Evolutionary conservation across 345 rosid genomes (phyloP).

Genomic region (Geranium brycei): DNA sequence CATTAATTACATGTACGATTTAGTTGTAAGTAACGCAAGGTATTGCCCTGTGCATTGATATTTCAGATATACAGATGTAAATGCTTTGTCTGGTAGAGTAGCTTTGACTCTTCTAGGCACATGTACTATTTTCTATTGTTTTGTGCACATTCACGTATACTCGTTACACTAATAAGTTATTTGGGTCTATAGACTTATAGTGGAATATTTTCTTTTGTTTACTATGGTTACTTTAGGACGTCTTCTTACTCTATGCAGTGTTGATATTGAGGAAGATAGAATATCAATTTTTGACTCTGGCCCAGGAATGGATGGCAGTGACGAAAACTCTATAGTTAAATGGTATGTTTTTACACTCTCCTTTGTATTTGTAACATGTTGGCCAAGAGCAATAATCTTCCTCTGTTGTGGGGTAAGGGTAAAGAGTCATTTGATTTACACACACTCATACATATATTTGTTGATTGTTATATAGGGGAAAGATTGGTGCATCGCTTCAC

Average conservation of each 20-base stretch:
- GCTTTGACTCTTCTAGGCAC: too few species aligned
- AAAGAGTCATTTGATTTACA: too few species aligned
- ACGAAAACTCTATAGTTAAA: constrained; percentile 39
- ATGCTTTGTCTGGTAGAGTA: too few species aligned
- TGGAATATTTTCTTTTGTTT: not conserved
- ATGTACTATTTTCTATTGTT: too few species aligned
- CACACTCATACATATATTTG: too few species aligned
- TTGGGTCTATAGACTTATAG: not conserved
- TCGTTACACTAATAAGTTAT: not conserved
- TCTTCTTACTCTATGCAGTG: constrained; percentile 25
- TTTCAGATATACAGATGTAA: not conserved
- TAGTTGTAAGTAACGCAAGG: too few species aligned
- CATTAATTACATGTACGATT: too few species aligned
- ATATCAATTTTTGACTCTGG: constrained; percentile 70
- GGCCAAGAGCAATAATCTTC: not conserved
- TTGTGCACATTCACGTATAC: too few species aligned
- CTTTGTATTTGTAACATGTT: not conserved
- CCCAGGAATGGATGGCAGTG: constrained; percentile 62
- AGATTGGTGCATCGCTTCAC: constrained; percentile 60
- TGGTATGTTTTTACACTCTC: constrained; percentile 28
- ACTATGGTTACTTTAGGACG: not conserved
- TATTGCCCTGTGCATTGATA: not conserved
- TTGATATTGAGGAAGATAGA: constrained; percentile 28
- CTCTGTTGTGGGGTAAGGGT: not conserved
- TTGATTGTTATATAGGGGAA: constrained; percentile 43